Conservation (phyloP, 208 protist species). For the Crithidia thermophila region DNA sequence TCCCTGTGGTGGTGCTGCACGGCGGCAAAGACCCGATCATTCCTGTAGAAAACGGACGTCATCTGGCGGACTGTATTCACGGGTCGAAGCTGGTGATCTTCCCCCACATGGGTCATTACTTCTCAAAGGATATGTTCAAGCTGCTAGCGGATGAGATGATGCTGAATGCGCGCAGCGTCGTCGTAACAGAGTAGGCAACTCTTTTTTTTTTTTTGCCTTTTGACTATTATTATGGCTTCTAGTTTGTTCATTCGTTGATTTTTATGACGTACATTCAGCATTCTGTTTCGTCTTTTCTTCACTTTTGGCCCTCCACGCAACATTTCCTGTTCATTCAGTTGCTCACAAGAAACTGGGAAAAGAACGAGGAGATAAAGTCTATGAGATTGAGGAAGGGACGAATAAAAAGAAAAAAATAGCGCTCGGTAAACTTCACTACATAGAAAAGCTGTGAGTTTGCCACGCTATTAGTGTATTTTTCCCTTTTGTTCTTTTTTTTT, state of each 20-base stretch:
- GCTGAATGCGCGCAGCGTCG: conserved; percentile 37
- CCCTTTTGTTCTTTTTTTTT: background rate
- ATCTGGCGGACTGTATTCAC: conserved; percentile 53
- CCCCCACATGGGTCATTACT: conserved; percentile 83
- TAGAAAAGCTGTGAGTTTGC: background rate
- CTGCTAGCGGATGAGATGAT: conserved; percentile 51
- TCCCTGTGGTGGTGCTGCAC: conserved; percentile 74
- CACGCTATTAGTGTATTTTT: conserved; percentile 1
- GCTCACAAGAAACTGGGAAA: too few relatives aligned
- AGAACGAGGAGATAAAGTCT: too few relatives aligned
- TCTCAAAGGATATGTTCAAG: conserved; percentile 43
- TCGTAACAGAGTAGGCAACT: background rate
- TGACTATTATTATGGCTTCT: too few relatives aligned
- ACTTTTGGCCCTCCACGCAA: too few relatives aligned
- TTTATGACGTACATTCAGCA: too few relatives aligned
- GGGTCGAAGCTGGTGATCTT: conserved; percentile 56
- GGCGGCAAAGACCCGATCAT: conserved; percentile 73
- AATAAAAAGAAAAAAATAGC: background rate
- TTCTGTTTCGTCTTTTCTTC: too few relatives aligned
- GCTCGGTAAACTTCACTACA: background rate
- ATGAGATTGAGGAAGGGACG: too few relatives aligned
- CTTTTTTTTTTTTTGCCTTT: conserved; percentile 21
- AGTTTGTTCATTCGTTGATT: too few relatives aligned
- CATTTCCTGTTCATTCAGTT: too few relatives aligned
- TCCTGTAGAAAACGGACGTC: conserved; percentile 53